Evolutionary conservation across 305 asterid genomes (phyloP).

Genomic region (Fraxinus floribunda): DNA sequence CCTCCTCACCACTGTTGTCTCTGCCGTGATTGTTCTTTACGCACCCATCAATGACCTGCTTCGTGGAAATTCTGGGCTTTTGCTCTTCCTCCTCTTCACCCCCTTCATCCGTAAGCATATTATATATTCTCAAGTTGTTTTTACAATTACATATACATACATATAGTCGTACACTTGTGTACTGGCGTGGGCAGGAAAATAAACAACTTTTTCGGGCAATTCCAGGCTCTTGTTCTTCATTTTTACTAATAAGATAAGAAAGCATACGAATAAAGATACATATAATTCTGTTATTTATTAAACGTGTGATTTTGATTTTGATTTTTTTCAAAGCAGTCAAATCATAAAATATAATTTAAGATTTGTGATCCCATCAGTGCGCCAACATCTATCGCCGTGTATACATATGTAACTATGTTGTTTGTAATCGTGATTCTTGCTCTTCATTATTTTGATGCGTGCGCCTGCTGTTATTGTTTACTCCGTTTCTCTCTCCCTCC

Average conservation of each 20-base stretch:
- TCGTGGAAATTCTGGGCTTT: conserved; percentile 58
- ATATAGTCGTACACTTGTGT: neutral
- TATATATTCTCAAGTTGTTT: neutral
- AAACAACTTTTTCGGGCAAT: neutral
- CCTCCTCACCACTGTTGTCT: conserved; percentile 71
- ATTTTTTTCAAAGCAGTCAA: neutral
- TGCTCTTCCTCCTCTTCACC: conserved; percentile 68
- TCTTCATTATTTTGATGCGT: neutral
- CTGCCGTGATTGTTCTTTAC: conserved; percentile 68
- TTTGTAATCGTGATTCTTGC: neutral
- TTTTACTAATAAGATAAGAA: neutral
- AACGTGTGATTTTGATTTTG: neutral
- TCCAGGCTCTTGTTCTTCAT: neutral
- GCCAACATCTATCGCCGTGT: neutral
- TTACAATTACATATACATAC: neutral
- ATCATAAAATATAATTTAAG: neutral
- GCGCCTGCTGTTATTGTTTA: neutral
- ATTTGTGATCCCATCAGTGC: neutral
- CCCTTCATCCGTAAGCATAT: conserved; percentile 71
- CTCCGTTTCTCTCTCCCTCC: neutral
- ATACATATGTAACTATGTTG: neutral
- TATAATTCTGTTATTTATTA: neutral
- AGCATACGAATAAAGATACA: neutral
- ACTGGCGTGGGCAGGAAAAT: neutral
- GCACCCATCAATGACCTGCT: conserved; percentile 83